These are phyloP conservation scores for Apium graveolens DNA, from an alignment of 129 eudicot genomes.

Conservation along the genomic window DNA sequence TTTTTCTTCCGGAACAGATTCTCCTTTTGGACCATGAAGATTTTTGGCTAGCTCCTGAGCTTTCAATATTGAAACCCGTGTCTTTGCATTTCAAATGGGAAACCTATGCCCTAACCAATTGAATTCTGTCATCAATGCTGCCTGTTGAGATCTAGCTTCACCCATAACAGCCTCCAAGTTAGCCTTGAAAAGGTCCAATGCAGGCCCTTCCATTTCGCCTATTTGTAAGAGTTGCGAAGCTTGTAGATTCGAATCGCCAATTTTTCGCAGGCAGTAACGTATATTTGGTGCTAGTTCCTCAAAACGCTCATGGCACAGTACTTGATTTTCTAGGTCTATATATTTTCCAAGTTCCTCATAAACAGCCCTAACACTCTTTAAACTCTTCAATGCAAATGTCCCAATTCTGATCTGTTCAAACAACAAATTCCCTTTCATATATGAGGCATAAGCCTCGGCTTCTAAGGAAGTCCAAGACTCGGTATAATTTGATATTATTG, in stretches of 20 bases:
- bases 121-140: slow-evolving; percentile 97
- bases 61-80: slow-evolving; percentile 83
- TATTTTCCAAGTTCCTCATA: slow-evolving; percentile 99
- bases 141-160: slow-evolving; percentile 98
- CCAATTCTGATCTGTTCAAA: slow-evolving; percentile 91
- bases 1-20: slow-evolving; percentile 71
- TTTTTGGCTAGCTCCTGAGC: slow-evolving; percentile 97
- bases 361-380: slow-evolving; percentile 97
- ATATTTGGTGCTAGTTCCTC: slow-evolving; percentile 96
- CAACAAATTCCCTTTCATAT: slow-evolving; percentile 79
- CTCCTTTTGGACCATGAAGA: slow-evolving; percentile 54
- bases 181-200: slow-evolving; percentile 85
- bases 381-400: slow-evolving; percentile 84
- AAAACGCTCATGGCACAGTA: slow-evolving; percentile 88
- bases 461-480: no score
- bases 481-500: no score
- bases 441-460: slow-evolving; percentile 98
- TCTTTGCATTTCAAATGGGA: slow-evolving; percentile 93
- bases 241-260: slow-evolving; percentile 79
- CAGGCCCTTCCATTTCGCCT: slow-evolving; percentile 99
- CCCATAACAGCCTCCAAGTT: slow-evolving; percentile 96
- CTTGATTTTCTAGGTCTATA: slow-evolving; percentile 90
- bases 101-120: slow-evolving; percentile 86
- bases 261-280: slow-evolving; percentile 82
- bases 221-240: slow-evolving; percentile 80